Conservation (phyloP, 2,329 filamentous ascomycete genomes). For the Calonectria hongkongensis region DNA sequence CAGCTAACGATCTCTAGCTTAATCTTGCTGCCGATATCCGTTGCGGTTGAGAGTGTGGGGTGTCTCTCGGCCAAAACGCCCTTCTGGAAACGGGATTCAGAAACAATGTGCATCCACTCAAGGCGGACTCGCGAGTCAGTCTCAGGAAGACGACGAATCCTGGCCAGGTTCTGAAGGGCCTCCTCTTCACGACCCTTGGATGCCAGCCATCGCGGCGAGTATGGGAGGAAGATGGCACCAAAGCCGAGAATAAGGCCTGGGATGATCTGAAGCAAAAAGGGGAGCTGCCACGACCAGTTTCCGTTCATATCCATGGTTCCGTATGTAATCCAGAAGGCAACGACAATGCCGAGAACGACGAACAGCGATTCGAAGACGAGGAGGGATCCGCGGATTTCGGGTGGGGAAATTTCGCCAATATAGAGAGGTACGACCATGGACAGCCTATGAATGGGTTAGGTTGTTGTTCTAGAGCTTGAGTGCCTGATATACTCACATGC, state of each 20-base stretch:
- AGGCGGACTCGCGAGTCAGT: slow-evolving; percentile 48
- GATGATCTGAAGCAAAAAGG: slow-evolving; percentile 56
- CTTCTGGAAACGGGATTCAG: slow-evolving; percentile 53
- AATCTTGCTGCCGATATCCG: slow-evolving; percentile 57
- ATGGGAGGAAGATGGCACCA: slow-evolving; percentile 52
- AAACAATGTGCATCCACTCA: slow-evolving; percentile 54
- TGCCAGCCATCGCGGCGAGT: slow-evolving; percentile 55
- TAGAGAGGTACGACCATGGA: slow-evolving; percentile 63
- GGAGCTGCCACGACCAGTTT: slow-evolving; percentile 56
- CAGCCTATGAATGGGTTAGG: slow-evolving; percentile 34
- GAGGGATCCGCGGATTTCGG: slow-evolving; percentile 67
- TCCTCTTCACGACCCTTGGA: slow-evolving; percentile 53
- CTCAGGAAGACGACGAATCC: slow-evolving; percentile 47
- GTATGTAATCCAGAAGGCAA: slow-evolving; percentile 58
- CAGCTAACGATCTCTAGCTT: slow-evolving; percentile 69
- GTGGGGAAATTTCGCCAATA: slow-evolving; percentile 69
- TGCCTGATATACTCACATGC: slow-evolving; percentile 52
- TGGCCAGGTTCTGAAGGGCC: slow-evolving; percentile 48
- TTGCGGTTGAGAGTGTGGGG: slow-evolving; percentile 59
- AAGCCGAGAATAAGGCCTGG: slow-evolving; percentile 51
- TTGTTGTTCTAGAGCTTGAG: background rate
- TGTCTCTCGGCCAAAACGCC: slow-evolving; percentile 57
- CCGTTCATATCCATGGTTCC: slow-evolving; percentile 53
- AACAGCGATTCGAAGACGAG: slow-evolving; percentile 64
- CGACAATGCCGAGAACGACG: slow-evolving; percentile 56